A percentile compares a stretch with the other conserved stretches of the same genome.
Conservation (phyloP, 768 basidiomycete genomes). For the Amylocystis lapponica region DNA sequence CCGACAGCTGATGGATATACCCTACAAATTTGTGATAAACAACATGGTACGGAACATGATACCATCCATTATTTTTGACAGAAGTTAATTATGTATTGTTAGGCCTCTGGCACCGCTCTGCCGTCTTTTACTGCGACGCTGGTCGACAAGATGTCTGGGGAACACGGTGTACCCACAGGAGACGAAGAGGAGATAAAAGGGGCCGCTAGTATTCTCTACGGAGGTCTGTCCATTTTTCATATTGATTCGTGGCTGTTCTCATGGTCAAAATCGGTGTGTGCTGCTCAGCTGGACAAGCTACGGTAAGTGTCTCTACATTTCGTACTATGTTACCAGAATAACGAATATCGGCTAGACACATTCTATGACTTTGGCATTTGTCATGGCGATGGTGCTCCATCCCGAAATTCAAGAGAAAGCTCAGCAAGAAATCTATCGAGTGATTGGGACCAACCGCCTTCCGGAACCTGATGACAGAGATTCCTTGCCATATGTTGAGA, state of each 20-base stretch:
- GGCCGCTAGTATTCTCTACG: constrained; percentile 14
- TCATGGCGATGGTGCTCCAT: constrained; percentile 33
- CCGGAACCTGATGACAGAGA: constrained; percentile 17
- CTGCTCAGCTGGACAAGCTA: constrained; percentile 12
- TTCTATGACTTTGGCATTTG: constrained; percentile 32
- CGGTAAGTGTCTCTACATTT: constrained; percentile 6
- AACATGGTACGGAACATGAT: too few species aligned
- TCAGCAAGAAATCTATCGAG: constrained; percentile 36
- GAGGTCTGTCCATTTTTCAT: constrained; percentile 7
- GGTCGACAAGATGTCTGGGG: constrained; percentile 7
- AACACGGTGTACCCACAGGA: too few species aligned
- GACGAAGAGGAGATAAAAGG: constrained; percentile 14
- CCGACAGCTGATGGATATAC: too few species aligned
- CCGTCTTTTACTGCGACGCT: constrained; percentile 14
- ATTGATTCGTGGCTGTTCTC: too few species aligned
- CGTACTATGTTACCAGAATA: too few species aligned
- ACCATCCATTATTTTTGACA: too few species aligned
- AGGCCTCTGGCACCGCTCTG: constrained; percentile 8
- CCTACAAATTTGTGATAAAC: too few species aligned
- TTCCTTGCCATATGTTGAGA: constrained; percentile 16
- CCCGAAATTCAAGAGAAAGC: constrained; percentile 34
- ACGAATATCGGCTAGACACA: constrained; percentile 36
- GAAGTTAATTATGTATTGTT: too few species aligned
- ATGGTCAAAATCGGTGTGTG: background rate
- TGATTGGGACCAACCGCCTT: constrained; percentile 31